Evolutionary conservation across 441 rosid species (phyloP).

Genomic region (Syzygium syzygioides): DNA sequence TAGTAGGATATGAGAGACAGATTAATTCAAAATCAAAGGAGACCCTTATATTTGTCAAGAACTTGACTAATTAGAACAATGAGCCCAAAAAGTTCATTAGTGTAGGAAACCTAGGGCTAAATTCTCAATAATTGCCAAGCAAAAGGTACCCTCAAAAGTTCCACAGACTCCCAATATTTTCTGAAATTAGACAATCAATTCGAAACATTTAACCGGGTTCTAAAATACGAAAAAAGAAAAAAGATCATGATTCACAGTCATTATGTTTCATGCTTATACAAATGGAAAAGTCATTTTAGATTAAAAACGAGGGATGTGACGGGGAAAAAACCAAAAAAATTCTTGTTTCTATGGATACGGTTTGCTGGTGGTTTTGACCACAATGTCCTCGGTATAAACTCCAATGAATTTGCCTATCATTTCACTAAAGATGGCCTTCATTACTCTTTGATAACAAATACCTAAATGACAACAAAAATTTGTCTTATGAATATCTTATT

Average conservation of each 20-base stretch:
- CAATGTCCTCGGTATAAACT: not conserved
- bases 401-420: not conserved
- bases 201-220: rapidly evolving
- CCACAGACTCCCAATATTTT: not conserved
- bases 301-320: not conserved
- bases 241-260: not conserved
- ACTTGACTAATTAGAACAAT: too few relatives aligned
- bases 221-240: not conserved
- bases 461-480: not conserved
- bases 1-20: too few relatives aligned
- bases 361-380: not conserved
- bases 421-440: not conserved
- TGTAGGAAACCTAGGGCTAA: rapidly evolving
- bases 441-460: not conserved
- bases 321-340: not conserved
- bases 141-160: not conserved
- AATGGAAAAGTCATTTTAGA: not conserved
- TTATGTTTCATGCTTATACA: not conserved
- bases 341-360: not conserved
- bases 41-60: too few relatives aligned
- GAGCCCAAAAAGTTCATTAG: too few relatives aligned
- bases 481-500: not conserved
- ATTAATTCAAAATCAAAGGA: too few relatives aligned
- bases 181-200: not conserved
- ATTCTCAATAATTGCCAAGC: not conserved